These are phyloP conservation scores for Quercus lobata DNA, from an alignment of 331 rosid genomes.

Conservation along the genomic window DNA sequence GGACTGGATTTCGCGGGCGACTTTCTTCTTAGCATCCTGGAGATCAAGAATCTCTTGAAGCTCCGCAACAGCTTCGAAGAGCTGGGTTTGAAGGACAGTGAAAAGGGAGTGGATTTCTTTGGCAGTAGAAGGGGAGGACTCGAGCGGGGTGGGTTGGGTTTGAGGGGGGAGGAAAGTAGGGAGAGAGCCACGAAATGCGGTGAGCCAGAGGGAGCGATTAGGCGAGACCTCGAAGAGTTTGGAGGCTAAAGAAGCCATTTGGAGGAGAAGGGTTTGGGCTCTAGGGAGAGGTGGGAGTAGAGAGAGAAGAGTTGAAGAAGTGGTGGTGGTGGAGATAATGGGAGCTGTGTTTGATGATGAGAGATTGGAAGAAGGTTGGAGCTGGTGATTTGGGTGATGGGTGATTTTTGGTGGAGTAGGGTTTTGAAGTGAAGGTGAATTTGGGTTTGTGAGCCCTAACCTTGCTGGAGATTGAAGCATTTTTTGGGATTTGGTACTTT, in stretches of 20 bases:
- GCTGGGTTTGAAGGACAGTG: slow-evolving; percentile 66
- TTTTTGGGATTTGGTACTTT: slow-evolving; percentile 1
- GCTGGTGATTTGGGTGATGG: slow-evolving; percentile 32
- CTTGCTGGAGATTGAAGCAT: slow-evolving; percentile 93
- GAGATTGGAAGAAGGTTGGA: slow-evolving; percentile 24
- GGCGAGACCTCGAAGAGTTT: slow-evolving; percentile 79
- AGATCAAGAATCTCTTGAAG: slow-evolving; percentile 92
- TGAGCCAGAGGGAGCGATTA: slow-evolving; percentile 67
- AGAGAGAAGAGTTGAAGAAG: slow-evolving; percentile 68
- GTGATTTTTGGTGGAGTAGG: slow-evolving; percentile 66
- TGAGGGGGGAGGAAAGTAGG: slow-evolving; percentile 78
- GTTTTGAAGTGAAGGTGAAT: slow-evolving; percentile 72
- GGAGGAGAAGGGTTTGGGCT: slow-evolving; percentile 75
- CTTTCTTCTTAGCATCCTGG: slow-evolving; percentile 73
- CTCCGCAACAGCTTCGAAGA: slow-evolving; percentile 80
- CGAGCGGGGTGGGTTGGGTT: slow-evolving; percentile 31
- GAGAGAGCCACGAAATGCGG: slow-evolving; percentile 71
- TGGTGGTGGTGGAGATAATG: neutral
- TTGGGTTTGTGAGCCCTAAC: slow-evolving; percentile 77
- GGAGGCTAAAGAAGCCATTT: slow-evolving; percentile 73
- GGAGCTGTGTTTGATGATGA: neutral
- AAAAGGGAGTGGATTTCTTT: slow-evolving; percentile 72
- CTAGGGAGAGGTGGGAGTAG: slow-evolving; percentile 89
- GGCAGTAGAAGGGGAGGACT: slow-evolving; percentile 53
- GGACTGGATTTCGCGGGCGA: slow-evolving; percentile 52